Percentiles rank a stretch among this genome's conserved stretches.
Conservation (phyloP, 345 rosid species). For the Eucalyptus dawsonii region DNA sequence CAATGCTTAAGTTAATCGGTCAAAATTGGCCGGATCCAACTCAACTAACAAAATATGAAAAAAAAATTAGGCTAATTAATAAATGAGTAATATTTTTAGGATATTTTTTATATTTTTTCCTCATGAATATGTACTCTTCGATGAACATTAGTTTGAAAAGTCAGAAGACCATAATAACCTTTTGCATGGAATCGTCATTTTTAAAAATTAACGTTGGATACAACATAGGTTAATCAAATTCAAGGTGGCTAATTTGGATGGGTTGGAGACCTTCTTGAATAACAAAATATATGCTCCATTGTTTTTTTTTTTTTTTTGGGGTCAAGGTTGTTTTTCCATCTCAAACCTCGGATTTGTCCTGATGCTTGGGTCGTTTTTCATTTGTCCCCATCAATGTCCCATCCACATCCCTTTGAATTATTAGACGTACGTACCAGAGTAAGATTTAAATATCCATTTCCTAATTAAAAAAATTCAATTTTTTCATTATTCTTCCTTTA, state of each 20-base stretch:
- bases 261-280: background rate
- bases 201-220: background rate
- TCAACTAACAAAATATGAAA: too few relatives aligned
- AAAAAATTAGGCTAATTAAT: too few relatives aligned
- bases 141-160: background rate
- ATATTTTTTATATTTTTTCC: too few relatives aligned
- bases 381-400: background rate
- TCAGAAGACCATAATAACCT: too few relatives aligned
- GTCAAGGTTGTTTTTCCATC: background rate
- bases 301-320: too few relatives aligned
- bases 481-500: background rate
- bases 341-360: background rate
- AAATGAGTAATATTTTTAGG: too few relatives aligned
- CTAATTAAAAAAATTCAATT: background rate
- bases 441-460: background rate
- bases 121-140: background rate
- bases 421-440: background rate
- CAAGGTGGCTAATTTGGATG: background rate
- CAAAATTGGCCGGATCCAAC: accelerated
- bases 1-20: too few relatives aligned
- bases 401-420: background rate
- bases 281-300: background rate
- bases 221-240: background rate
- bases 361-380: background rate
- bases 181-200: background rate